Base-by-base conservation (phyloP, 2,329 filamentous ascomycete species). In the Chrysoporthe cubensis region DNA sequence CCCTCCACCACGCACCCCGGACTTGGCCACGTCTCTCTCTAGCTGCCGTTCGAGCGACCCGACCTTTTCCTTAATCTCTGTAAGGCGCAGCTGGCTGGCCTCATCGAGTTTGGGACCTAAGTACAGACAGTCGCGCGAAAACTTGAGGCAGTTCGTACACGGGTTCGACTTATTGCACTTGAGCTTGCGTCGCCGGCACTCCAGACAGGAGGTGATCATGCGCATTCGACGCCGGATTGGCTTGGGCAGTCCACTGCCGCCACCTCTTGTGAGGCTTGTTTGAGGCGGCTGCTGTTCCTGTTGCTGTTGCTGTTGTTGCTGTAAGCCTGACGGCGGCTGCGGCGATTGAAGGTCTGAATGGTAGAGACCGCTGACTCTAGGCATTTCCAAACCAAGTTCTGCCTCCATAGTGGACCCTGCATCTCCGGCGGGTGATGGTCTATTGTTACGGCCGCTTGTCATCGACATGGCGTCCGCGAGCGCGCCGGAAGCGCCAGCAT, bases 41-140 rank as follows among this genome's bases (percentile, higher is more conserved):
- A 93, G 82, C 66, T 89, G 86, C 64, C 88, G 83, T 78, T 93
- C 91, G 21, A 93, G 79, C 9, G 86, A 87, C 37, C 90, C 90
- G 78, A 93, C 91, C 77, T 90, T 90, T 76, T 94, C 91, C 79
- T 94, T 94, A 76, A 94, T 90, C 74, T 93, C 89, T 4, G 89
- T 90, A 65, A 94, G 82, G 72, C 89, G 89, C 72, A 89, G 83
- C 77, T 92, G 90, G 64, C 88, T 88, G 8, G 87, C 87, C 69
- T 90, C 85, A 76, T 93, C 91, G n/a, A 91, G 81, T 32, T 88
- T 85, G 0, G 88, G 85, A 2, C 88, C 87, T 46, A 93, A 83
- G 74, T 91, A 92, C 48, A 91, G 75, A 72, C 86, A 88, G 26
- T 86, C 84, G 34, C 84, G 81, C 32, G 76, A 80, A 43, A 84